Conservation (phyloP, 2,329 filamentous ascomycete genomes). For the Ilyonectria mors-panacis region DNA sequence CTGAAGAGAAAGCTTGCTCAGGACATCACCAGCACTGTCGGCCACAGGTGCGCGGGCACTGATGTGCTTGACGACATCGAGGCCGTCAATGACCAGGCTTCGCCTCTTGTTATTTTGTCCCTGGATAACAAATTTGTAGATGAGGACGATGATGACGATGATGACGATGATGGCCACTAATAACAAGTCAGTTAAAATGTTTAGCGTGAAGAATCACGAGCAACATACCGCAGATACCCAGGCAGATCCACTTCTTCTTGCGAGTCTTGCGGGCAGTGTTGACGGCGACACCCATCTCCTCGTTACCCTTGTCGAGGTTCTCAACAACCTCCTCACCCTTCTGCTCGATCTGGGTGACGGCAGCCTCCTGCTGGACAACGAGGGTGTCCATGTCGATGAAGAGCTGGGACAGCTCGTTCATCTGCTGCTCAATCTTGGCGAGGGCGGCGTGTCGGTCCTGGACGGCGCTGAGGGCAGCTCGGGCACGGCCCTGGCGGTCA, state of each 20-base stretch:
- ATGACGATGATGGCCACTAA: constrained; percentile 68
- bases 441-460: constrained; percentile 88
- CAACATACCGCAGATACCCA: constrained; percentile 77
- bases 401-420: constrained; percentile 88
- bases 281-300: constrained; percentile 86
- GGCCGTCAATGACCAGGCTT: constrained; percentile 42
- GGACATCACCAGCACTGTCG: constrained; percentile 28
- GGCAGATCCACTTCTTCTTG: constrained; percentile 97
- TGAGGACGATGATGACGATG: constrained; percentile 66
- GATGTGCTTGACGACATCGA: constrained; percentile 45
- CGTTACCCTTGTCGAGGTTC: constrained; percentile 88
- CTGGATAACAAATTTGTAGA: constrained; percentile 63
- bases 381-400: constrained; percentile 92
- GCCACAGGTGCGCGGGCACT: constrained; percentile 30
- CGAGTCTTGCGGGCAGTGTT: constrained; percentile 83
- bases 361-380: constrained; percentile 87
- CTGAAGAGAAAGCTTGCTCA: constrained; percentile 38
- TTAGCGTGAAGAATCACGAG: neutral
- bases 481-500: constrained; percentile 85
- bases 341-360: constrained; percentile 85
- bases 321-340: constrained; percentile 89
- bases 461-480: constrained; percentile 83
- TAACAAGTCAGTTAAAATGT: constrained; percentile 44
- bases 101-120: constrained; percentile 50
- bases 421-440: constrained; percentile 91